phyloP scores from a whole-genome alignment of 768 basidiomycete species.

The Fomitopsis pulvina region DNA sequence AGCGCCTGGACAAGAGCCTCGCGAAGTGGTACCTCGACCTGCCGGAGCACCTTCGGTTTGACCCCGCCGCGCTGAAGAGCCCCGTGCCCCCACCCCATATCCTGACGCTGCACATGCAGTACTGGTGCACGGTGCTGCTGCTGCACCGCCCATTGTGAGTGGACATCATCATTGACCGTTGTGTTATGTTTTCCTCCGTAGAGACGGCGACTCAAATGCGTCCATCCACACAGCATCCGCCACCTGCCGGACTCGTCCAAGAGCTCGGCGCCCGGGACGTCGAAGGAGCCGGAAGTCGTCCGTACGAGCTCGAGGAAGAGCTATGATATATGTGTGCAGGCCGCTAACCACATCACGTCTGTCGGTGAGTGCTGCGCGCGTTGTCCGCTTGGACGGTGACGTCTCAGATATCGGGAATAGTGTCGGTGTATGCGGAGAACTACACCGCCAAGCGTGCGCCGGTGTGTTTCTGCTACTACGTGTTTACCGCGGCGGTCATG shows the following conservation, averaged over 20 bases:
- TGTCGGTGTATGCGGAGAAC: constrained; percentile 52
- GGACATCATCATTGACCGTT: background rate
- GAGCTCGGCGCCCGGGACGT: constrained; percentile 11
- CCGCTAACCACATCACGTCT: constrained; percentile 74
- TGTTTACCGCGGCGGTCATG: constrained; percentile 78
- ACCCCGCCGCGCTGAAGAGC: constrained; percentile 39
- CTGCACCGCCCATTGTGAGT: constrained; percentile 78
- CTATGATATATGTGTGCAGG: constrained; percentile 67
- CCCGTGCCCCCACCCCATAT: constrained; percentile 53
- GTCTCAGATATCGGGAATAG: constrained; percentile 23
- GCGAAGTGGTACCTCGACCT: constrained; percentile 75
- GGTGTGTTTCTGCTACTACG: constrained; percentile 71
- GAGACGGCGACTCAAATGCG: background rate
- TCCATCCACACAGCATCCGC: constrained; percentile 23
- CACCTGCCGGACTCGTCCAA: constrained; percentile 19
- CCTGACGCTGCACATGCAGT: constrained; percentile 77
- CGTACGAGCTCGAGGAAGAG: constrained; percentile 52
- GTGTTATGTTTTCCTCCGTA: no score
- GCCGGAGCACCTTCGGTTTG: constrained; percentile 60
- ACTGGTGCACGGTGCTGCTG: constrained; percentile 73
- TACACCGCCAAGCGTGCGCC: constrained; percentile 56
- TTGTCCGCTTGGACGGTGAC: background rate
- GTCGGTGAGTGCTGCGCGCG: constrained; percentile 39
- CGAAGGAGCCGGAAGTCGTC: constrained; percentile 48
- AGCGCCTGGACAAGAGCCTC: constrained; percentile 51